Evolutionary conservation across 768 basidiomycete genomes (phyloP).

Genomic region (Sarcomyxa edulis): DNA sequence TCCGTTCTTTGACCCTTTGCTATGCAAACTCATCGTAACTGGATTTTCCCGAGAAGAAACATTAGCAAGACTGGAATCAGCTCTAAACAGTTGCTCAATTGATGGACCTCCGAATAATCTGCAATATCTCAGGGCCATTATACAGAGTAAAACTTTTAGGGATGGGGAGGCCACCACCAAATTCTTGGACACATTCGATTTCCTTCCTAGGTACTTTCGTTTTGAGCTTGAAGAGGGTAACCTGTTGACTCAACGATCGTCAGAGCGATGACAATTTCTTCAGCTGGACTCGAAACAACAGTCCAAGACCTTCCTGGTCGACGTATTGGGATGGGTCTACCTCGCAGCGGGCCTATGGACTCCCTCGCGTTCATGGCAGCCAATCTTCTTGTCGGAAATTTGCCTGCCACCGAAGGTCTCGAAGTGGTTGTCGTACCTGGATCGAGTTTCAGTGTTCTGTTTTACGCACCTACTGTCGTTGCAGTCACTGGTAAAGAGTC

Average conservation of each 20-base stretch:
- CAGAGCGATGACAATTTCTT: conserved; percentile 49
- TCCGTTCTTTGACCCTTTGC: conserved; percentile 51
- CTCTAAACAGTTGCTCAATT: conserved; percentile 35
- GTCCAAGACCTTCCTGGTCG: conserved; percentile 58
- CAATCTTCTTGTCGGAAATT: conserved; percentile 56
- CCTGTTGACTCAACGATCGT: not conserved
- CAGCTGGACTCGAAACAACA: conserved; percentile 50
- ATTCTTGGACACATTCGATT: conserved; percentile 41
- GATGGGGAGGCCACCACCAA: conserved; percentile 41
- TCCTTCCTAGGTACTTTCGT: conserved; percentile 28
- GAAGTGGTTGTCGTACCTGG: conserved; percentile 48
- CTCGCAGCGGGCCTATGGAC: conserved; percentile 64
- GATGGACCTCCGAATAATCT: conserved; percentile 60
- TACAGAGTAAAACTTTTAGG: conserved; percentile 30
- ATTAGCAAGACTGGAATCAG: conserved; percentile 31
- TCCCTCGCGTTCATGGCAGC: conserved; percentile 46
- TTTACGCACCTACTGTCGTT: conserved; percentile 42
- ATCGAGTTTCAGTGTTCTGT: conserved; percentile 38
- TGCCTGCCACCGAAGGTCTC: conserved; percentile 41
- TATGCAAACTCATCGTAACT: conserved; percentile 56
- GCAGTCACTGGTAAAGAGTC: conserved; percentile 51
- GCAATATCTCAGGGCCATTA: conserved; percentile 42
- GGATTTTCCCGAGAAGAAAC: conserved; percentile 42
- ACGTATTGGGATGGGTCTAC: conserved; percentile 49
- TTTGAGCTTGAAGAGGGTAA: not conserved